Base-by-base conservation (phyloP, 441 rosid genomes). In the Pelargonium cotyledonis region DNA sequence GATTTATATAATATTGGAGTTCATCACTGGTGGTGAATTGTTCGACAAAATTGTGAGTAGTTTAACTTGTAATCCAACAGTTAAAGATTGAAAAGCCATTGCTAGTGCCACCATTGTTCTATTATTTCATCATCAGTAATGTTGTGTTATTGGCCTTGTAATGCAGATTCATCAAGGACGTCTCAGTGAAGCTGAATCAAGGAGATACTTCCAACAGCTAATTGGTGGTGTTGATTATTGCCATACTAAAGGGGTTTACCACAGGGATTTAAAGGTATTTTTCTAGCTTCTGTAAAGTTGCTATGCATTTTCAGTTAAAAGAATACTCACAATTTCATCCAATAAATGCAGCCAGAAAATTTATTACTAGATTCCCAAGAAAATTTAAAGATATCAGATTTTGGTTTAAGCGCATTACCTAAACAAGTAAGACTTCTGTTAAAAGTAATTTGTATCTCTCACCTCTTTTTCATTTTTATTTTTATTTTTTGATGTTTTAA, bases 201-300 rank as follows among this genome's bases (percentile, higher is more conserved):
- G 96, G 80, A 86, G 77, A 73, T 90, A 86, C 76, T 88, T 89
- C 79, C 97, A 95, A 65, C 97, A 91, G 78, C 97, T 95, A 80
- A 88, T 94, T 75, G 99, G 89, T 78, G 97, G 97, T 21, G 99
- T 91, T 77, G 97, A 89, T 79, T 94, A 81, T 80, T 94, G 95
- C 68, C 99, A 89, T 60, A 84, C 89, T 65, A 91, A 89, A 75
- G 96, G 94, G 11, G 97, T 94, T 55, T 94, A 86, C 79, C 99
- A 91, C 71, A 83, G 99, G 85, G 99, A 94, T 80, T 80, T 91
- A 51, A 94, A 94, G 97, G 99, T 91, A 55, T 26, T 53, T 16
- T 41, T 63, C 53, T 68, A 19, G 31, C 40, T 19, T 70, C 57
- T 51, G 15, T 57, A 63, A 40, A 66, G 65, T 23, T 61, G 58